Evolutionary conservation across 140 eudicot species (phyloP).

Genomic region (Stevia rebaudiana): DNA sequence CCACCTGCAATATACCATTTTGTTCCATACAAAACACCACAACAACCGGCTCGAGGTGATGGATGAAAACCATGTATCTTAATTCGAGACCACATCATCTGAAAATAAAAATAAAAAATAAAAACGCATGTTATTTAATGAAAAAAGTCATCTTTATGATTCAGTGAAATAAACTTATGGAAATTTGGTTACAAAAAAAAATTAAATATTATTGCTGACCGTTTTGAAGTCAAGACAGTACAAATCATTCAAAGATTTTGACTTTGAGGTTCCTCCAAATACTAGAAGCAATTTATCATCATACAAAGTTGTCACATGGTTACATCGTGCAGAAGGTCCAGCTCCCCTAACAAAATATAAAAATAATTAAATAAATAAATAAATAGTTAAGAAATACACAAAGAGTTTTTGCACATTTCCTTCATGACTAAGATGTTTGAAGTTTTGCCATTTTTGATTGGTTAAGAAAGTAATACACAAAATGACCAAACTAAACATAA

Average conservation of each 20-base stretch:
- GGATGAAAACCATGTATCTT: conserved; percentile 84
- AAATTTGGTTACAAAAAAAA: not conserved
- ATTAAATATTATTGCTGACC: conserved; percentile 39
- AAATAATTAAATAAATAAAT: not conserved
- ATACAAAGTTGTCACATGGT: conserved; percentile 81
- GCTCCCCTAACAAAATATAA: conserved; percentile 55
- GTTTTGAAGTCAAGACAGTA: conserved; percentile 84
- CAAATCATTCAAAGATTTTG: conserved; percentile 83
- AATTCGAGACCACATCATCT: conserved; percentile 96
- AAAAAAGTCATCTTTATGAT: not conserved
- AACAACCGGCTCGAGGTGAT: conserved; percentile 93
- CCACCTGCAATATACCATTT: conserved; percentile 98
- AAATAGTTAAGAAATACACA: not conserved
- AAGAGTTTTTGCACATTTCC: too few species aligned
- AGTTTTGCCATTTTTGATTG: not conserved
- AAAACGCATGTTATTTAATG: not conserved
- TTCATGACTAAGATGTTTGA: not conserved
- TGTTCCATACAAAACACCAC: conserved; percentile 92
- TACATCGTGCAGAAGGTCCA: conserved; percentile 84
- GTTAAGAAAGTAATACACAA: not conserved
- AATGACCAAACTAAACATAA: not conserved
- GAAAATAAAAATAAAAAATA: too few species aligned
- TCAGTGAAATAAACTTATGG: not conserved
- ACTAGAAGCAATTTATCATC: conserved; percentile 82
- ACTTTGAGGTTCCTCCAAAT: conserved; percentile 91